phyloP scores from a whole-genome alignment of 148 eudicot genomes.

The Vaccinium vitisidaea region DNA sequence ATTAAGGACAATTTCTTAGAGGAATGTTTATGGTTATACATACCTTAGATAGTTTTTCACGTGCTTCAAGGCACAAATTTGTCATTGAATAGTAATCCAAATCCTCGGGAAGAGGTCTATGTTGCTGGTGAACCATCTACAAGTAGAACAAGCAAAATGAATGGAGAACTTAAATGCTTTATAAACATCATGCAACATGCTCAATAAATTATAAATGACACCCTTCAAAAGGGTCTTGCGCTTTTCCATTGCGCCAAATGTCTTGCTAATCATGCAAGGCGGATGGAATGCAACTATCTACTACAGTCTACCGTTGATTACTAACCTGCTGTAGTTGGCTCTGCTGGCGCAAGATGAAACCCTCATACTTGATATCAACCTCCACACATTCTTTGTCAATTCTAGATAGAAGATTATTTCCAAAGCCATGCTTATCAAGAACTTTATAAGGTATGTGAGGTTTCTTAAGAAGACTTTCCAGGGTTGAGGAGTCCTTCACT shows the following conservation, averaged over 20 bases:
- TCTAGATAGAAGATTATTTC: constrained; percentile 57
- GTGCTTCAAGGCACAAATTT: constrained; percentile 85
- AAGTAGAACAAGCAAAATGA: constrained; percentile 17
- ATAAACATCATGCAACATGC: not conserved
- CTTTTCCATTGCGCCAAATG: not conserved
- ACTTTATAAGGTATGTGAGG: constrained; percentile 82
- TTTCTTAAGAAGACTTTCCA: constrained; percentile 88
- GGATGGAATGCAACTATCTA: not conserved
- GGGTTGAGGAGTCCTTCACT: constrained; percentile 64
- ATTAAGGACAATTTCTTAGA: not conserved
- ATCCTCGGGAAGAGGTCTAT: constrained; percentile 77
- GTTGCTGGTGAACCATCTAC: constrained; percentile 92
- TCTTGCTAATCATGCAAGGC: not conserved
- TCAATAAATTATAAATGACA: not conserved
- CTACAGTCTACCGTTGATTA: constrained; percentile 3
- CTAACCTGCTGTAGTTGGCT: constrained; percentile 82
- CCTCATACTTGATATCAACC: constrained; percentile 95
- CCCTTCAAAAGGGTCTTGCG: not conserved
- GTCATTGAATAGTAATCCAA: constrained; percentile 80
- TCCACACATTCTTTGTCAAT: constrained; percentile 92
- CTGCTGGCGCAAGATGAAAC: constrained; percentile 86
- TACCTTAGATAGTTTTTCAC: constrained; percentile 96
- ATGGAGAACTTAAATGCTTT: constrained; percentile 11
- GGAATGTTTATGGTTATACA: constrained; percentile 3
- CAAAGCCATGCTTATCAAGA: constrained; percentile 91